Conservation (phyloP, 139 green algal species). For the Axilococcus clingmanii region DNA sequence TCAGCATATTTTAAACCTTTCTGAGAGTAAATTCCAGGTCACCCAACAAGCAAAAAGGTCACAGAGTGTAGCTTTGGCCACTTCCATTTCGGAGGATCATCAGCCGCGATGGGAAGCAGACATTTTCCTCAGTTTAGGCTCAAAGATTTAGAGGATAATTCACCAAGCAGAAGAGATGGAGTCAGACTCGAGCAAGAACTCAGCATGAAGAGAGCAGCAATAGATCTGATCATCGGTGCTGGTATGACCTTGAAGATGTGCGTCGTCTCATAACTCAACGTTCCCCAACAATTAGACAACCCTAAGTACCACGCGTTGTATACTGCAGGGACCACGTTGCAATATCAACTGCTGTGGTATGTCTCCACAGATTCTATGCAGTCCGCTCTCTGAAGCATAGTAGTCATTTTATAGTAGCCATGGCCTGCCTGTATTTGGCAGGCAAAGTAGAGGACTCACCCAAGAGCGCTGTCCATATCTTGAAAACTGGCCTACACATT, state of each 20-base stretch:
- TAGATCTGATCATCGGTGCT: conserved; percentile 15
- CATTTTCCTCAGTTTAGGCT: no score
- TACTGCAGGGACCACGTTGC: conserved; percentile 21
- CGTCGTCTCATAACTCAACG: conserved; percentile 1
- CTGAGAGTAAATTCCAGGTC: no score
- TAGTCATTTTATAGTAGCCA: conserved; percentile 63
- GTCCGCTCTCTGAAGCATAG: conserved; percentile 50
- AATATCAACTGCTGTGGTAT: conserved; percentile 34
- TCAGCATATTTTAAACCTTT: no score
- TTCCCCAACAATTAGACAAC: neutral
- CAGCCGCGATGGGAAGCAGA: no score
- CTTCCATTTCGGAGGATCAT: no score
- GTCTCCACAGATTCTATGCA: conserved; percentile 62
- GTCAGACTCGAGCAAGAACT: conserved; percentile 12
- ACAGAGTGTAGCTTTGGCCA: no score
- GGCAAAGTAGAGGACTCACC: conserved; percentile 80
- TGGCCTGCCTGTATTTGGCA: conserved; percentile 74
- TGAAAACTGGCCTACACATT: conserved; percentile 17
- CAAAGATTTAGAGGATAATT: conserved; percentile 5
- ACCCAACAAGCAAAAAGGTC: no score
- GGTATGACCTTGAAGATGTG: conserved; percentile 21
- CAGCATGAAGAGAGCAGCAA: conserved; percentile 5
- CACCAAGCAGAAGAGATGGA: conserved; percentile 15
- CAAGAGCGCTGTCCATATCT: conserved; percentile 52
- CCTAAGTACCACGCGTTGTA: neutral